phyloP scores from a whole-genome alignment of 306 rosid genomes.

The Rosa multiflora region DNA sequence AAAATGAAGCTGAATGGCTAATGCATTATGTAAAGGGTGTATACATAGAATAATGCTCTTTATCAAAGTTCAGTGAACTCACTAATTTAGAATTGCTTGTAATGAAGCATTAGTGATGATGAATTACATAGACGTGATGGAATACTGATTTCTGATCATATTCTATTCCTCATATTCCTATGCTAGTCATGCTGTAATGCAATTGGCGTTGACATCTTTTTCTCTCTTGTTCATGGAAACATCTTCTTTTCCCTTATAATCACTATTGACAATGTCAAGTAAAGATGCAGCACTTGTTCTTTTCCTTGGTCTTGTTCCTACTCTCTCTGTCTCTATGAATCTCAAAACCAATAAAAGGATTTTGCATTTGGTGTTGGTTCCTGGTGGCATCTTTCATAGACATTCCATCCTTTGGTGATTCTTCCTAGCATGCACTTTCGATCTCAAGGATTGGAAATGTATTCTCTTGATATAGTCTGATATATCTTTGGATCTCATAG shows the following conservation, averaged over 20 bases:
- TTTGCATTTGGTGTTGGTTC: too few species aligned
- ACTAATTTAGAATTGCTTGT: neutral
- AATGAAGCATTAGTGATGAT: neutral
- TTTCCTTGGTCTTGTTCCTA: too few species aligned
- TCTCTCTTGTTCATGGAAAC: neutral
- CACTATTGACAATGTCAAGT: too few species aligned
- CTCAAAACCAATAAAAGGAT: too few species aligned
- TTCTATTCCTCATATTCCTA: neutral
- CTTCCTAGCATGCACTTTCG: neutral
- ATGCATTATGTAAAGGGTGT: neutral
- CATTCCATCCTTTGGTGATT: neutral
- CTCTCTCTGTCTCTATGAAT: too few species aligned
- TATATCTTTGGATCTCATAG: neutral
- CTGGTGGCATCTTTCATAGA: too few species aligned
- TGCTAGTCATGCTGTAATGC: neutral
- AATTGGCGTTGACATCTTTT: neutral
- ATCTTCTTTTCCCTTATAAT: neutral
- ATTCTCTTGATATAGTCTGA: neutral
- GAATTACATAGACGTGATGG: neutral
- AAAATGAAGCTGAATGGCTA: neutral
- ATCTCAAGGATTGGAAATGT: neutral
- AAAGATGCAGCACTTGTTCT: too few species aligned
- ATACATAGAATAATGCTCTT: neutral
- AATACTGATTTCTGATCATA: neutral
- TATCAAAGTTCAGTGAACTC: neutral